These are phyloP conservation scores for Candida ulmi DNA, from an alignment of 805 yeast genomes.

Conservation along the genomic window DNA sequence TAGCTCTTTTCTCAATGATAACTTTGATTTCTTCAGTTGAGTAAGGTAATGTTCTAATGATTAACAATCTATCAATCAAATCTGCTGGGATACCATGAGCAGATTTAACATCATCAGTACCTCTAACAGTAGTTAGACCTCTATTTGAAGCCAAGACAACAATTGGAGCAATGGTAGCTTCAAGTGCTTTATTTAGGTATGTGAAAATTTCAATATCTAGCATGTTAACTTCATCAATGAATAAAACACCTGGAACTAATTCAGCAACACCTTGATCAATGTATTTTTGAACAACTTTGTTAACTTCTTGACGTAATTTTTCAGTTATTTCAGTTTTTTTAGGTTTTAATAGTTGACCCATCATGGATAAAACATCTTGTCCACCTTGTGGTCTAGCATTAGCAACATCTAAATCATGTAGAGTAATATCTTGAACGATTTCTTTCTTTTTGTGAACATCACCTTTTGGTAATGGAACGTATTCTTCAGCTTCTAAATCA, in stretches of 20 bases:
- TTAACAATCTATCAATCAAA: constrained; percentile 83
- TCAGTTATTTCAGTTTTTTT: constrained; percentile 96
- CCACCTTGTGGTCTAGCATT: constrained; percentile 97
- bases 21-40: constrained; percentile 72
- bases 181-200: constrained; percentile 88
- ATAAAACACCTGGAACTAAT: constrained; percentile 93
- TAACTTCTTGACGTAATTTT: constrained; percentile 87
- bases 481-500: constrained; percentile 97
- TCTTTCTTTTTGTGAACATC: constrained; percentile 98
- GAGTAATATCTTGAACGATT: constrained; percentile 93
- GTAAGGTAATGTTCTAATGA: constrained; percentile 91
- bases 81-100: constrained; percentile 98
- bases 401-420: constrained; percentile 94
- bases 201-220: constrained; percentile 96
- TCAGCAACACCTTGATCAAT: constrained; percentile 98
- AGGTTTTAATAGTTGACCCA: constrained; percentile 96
- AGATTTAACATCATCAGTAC: constrained; percentile 77
- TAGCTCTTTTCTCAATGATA: constrained; percentile 78
- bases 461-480: constrained; percentile 97
- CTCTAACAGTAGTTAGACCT: constrained; percentile 88
- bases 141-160: constrained; percentile 95
- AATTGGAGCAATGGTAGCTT: constrained; percentile 86
- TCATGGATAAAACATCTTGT: constrained; percentile 90
- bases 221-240: constrained; percentile 98
- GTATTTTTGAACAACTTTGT: constrained; percentile 92